Evolutionary conservation across 1,284 basidiomycete species (phyloP), one percentile per base, ranked within the genome.

Genomic region (Papiliotrema fonsecae): DNA sequence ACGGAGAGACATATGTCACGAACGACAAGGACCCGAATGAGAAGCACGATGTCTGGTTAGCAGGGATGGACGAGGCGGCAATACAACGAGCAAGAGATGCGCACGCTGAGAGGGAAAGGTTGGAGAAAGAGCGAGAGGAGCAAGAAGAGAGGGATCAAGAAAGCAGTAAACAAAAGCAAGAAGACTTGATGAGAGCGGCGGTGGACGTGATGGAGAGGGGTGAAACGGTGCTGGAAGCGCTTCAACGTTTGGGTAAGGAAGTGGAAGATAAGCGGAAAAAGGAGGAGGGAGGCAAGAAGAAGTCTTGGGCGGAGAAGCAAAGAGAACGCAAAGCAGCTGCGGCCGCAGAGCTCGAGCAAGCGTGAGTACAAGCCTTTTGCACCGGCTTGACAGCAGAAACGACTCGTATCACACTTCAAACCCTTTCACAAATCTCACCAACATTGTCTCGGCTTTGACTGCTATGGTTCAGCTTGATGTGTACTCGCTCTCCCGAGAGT

Each of bases 31-130:
- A 98, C 73, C 87, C 87, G 6, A 86, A 92, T 65, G 90, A 86
- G 16, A 82, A 87, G 47, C 92, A 97, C 71, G 94, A 99, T 73
- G 81, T 81, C 26, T 99, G 96, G 96, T 87, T 99, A 78, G 85
- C 90, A 16, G 90, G 85, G 3, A 59, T 94, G 45, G 87, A 87
- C 64, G 89, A 93, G 64, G 81, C 79, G 54, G 87, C 85, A 59
- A 96, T 98, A 62, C 86, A 87, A 70, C 80, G 82, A 58, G 94
- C 96, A 11, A 76, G 86, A 50, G 81, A 82, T 62, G 87, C 87
- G 55, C 81, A 80, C 60, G 72, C 78, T 56, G 85, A 86, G 75
- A 79, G 74, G 66, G 85, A 88, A 67, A 57, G 57, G 47, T 78
- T 78, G 56, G 79, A 86, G 56, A 72, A 77, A 54, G 83, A 85